Conservation (phyloP, 495 filamentous ascomycete species). For the Daldinia loculata region DNA sequence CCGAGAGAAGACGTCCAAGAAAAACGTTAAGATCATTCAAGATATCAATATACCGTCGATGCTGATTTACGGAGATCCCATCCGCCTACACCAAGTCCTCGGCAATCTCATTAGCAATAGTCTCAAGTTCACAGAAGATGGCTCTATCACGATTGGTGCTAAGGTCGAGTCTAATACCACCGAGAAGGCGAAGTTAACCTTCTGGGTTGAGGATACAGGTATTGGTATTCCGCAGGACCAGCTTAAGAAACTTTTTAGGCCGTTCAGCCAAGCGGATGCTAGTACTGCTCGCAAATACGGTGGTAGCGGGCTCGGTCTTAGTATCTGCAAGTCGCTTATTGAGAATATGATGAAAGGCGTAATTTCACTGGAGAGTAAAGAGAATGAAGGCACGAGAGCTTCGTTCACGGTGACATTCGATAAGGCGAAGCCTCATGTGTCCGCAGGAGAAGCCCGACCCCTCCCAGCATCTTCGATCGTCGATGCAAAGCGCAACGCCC, state of each 20-base stretch:
- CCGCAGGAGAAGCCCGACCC: constrained; percentile 58
- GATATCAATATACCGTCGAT: constrained; percentile 79
- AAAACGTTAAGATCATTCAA: constrained; percentile 68
- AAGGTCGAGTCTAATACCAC: constrained; percentile 73
- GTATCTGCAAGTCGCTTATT: constrained; percentile 94
- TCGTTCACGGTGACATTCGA: constrained; percentile 84
- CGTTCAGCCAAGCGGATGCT: constrained; percentile 89
- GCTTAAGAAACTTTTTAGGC: constrained; percentile 83
- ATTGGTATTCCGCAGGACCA: constrained; percentile 88
- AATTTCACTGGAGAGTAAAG: constrained; percentile 80
- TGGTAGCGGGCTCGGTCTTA: constrained; percentile 87
- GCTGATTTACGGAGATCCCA: constrained; percentile 88
- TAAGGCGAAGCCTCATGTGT: constrained; percentile 68
- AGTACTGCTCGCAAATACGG: constrained; percentile 89
- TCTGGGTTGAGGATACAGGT: constrained; percentile 88
- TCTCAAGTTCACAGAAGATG: constrained; percentile 91
- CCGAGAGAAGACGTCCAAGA: constrained; percentile 70
- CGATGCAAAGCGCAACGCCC: constrained; percentile 49
- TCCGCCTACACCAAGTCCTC: constrained; percentile 89
- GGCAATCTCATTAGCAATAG: constrained; percentile 94
- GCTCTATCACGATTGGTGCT: constrained; percentile 81
- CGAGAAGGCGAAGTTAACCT: constrained; percentile 75
- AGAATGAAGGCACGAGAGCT: constrained; percentile 82
- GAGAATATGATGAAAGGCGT: constrained; percentile 87
- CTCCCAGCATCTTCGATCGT: constrained; percentile 43